Percentiles rank a stretch among this genome's conserved stretches.
Conservation (phyloP, 768 basidiomycete species). For the Mycena galericulata region DNA sequence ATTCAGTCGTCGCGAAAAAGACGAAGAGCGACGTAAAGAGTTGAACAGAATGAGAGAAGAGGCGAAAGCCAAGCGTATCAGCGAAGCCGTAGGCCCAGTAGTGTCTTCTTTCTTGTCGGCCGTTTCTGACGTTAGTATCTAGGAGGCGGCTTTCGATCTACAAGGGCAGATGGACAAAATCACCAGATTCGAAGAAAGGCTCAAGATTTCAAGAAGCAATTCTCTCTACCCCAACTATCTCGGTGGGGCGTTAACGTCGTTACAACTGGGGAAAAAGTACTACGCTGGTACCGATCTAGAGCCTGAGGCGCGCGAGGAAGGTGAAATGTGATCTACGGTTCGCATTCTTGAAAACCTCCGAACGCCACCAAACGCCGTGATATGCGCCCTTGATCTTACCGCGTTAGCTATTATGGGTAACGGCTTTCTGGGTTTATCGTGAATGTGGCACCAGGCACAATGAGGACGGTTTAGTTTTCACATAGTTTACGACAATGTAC, state of each 20-base stretch:
- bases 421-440: no score
- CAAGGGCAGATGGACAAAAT: conserved; percentile 74
- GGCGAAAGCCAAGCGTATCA: conserved; percentile 65
- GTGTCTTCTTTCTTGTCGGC: not conserved
- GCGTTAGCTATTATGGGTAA: conserved; percentile 17
- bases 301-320: conserved; percentile 51
- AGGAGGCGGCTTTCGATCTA: conserved; percentile 66
- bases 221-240: conserved; percentile 73
- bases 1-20: conserved; percentile 59
- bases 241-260: conserved; percentile 55
- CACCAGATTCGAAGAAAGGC: conserved; percentile 68
- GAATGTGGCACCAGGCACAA: not conserved
- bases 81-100: conserved; percentile 62
- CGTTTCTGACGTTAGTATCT: conserved; percentile 11
- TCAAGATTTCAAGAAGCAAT: conserved; percentile 61
- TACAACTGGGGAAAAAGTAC: conserved; percentile 47
- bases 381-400: not conserved
- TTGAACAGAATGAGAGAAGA: conserved; percentile 79
- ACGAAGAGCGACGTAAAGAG: conserved; percentile 79
- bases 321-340: conserved; percentile 44
- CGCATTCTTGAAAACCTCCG: conserved; percentile 5
- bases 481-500: no score
- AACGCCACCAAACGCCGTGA: not conserved
- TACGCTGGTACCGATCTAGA: conserved; percentile 42
- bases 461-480: not conserved